A percentile compares a stretch with the other conserved stretches of the same genome.
Evolutionary conservation across 257 asterid species (phyloP).

Genomic region (Solanum rostratum): DNA sequence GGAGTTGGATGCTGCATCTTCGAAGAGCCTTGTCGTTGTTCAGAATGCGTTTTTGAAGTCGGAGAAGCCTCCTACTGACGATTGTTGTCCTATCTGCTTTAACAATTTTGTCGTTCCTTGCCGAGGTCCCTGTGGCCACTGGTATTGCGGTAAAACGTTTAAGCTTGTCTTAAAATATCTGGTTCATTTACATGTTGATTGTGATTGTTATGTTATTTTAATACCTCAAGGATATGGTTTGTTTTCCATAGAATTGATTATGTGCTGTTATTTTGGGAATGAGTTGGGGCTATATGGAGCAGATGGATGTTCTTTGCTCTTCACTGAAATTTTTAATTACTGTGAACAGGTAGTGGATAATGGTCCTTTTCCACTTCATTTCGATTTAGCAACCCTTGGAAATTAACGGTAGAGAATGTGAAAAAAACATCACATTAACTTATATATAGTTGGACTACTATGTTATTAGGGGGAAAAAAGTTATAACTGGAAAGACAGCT

Average conservation of each 20-base stretch:
- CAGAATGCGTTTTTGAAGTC: conserved; percentile 10
- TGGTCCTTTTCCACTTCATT: background rate
- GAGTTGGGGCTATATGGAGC: background rate
- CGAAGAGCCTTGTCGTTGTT: background rate
- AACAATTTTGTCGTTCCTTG: conserved; percentile 46
- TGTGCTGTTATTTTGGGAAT: background rate
- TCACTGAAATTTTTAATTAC: background rate
- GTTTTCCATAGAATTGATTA: background rate
- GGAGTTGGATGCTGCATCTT: background rate
- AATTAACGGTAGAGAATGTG: background rate
- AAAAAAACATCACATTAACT: background rate
- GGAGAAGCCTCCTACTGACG: conserved; percentile 58
- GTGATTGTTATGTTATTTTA: background rate
- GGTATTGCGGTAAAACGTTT: conserved; percentile 56
- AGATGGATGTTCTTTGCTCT: background rate
- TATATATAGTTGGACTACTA: background rate
- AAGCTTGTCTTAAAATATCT: background rate
- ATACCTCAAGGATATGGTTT: background rate
- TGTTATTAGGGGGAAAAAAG: background rate
- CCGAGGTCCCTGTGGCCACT: conserved; percentile 67
- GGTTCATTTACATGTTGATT: background rate
- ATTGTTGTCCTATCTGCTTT: conserved; percentile 72
- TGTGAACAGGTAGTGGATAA: background rate
- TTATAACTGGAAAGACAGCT: background rate
- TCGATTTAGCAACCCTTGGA: background rate